Percentiles rank a stretch among this genome's conserved stretches.
phyloP scores from a whole-genome alignment of 148 eudicot genomes.

The Spergularia marina region DNA sequence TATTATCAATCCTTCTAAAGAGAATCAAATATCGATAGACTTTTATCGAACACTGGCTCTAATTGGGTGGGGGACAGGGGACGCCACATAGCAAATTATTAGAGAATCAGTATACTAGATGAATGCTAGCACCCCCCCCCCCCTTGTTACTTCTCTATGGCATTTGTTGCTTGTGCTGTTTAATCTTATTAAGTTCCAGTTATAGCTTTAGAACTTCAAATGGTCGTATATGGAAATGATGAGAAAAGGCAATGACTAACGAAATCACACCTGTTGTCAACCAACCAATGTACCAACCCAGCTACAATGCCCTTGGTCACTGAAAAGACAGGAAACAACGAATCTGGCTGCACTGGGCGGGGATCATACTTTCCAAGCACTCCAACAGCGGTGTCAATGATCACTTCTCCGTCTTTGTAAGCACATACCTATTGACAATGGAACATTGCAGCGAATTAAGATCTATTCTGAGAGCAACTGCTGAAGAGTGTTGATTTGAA shows the following conservation, averaged over 20 bases:
- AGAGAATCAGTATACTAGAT: too few relatives aligned
- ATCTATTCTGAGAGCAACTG: conserved; percentile 1
- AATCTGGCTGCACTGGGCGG: conserved; percentile 96
- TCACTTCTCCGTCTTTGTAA: conserved; percentile 94
- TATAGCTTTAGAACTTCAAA: conserved; percentile 15
- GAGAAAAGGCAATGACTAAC: not conserved
- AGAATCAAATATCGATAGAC: too few relatives aligned
- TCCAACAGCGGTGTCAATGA: conserved; percentile 97
- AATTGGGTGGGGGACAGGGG: too few relatives aligned
- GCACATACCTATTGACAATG: conserved; percentile 67
- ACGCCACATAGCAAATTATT: too few relatives aligned
- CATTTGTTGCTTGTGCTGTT: not conserved
- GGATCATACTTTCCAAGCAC: conserved; percentile 97
- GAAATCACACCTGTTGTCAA: conserved; percentile 69
- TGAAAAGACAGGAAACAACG: conserved; percentile 90
- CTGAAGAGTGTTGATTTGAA: not conserved
- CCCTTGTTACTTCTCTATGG: not conserved
- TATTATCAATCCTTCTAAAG: too few relatives aligned
- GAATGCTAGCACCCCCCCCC: not conserved
- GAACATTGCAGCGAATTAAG: conserved; percentile 2
- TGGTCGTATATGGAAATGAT: not conserved
- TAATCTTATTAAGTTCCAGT: not conserved
- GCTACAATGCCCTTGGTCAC: conserved; percentile 88
- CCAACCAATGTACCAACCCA: conserved; percentile 93
- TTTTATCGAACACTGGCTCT: too few relatives aligned